Percentiles rank a stretch among this genome's conserved stretches.
Conservation (phyloP, 148 eudicot genomes). For the Persicaria tinctoria region DNA sequence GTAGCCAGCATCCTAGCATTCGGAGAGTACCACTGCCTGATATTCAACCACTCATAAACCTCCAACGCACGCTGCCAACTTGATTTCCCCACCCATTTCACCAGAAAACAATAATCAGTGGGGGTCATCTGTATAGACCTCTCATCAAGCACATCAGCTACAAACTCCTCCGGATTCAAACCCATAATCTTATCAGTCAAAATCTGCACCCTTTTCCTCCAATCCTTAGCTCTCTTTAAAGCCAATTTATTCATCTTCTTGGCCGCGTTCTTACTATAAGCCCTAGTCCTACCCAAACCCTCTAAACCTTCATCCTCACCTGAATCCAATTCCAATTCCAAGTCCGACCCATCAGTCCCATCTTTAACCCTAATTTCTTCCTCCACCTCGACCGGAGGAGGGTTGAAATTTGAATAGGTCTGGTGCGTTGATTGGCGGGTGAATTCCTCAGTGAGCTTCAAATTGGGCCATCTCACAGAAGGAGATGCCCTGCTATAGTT, state of each 20-base stretch:
- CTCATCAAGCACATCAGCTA: conserved; percentile 82
- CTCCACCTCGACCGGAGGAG: conserved; percentile 14
- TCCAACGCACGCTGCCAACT: conserved; percentile 90
- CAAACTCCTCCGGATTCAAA: conserved; percentile 64
- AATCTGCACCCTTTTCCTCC: conserved; percentile 78
- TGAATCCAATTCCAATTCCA: conserved; percentile 21
- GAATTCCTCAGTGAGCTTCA: conserved; percentile 34
- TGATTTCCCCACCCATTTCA: conserved; percentile 70
- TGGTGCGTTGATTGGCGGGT: conserved; percentile 21
- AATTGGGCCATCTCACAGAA: conserved; percentile 84
- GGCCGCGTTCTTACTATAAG: conserved; percentile 47
- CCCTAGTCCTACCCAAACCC: conserved; percentile 37
- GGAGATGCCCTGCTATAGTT: conserved; percentile 78
- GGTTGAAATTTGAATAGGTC: conserved; percentile 29
- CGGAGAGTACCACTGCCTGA: conserved; percentile 71
- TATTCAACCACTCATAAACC: conserved; percentile 94
- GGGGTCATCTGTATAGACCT: conserved; percentile 77
- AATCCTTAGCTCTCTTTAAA: conserved; percentile 79
- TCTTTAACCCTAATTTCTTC: conserved; percentile 17
- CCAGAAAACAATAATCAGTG: conserved; percentile 83
- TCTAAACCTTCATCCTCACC: conserved; percentile 35
- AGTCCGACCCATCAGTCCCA: conserved; percentile 11
- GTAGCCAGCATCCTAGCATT: conserved; percentile 88
- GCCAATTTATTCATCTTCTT: conserved; percentile 87
- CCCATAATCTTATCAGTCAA: conserved; percentile 63